Percentiles rank a stretch among this genome's conserved stretches.
Evolutionary conservation across 1,284 basidiomycete species (phyloP).

Genomic region (Cryptococcus floricola): DNA sequence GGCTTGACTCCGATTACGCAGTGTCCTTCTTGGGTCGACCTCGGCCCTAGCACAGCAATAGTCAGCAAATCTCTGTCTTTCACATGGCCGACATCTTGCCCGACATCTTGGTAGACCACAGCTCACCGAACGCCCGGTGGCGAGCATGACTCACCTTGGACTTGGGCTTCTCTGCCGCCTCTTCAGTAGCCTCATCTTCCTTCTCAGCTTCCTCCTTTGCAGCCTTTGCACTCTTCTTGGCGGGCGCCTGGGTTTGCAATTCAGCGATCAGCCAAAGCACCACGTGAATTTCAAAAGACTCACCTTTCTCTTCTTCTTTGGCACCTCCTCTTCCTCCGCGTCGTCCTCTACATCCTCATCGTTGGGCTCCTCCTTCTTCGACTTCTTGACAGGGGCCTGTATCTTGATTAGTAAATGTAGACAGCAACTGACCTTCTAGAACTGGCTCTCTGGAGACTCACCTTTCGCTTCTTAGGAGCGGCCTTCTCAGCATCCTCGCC

Average conservation of each 20-base stretch:
- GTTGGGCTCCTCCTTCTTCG: conserved; percentile 13
- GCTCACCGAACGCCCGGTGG: too few relatives aligned
- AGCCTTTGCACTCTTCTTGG: conserved; percentile 3
- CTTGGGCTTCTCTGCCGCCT: conserved; percentile 11
- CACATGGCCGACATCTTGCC: too few relatives aligned
- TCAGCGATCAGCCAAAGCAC: neutral
- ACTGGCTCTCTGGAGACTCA: neutral
- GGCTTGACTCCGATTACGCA: neutral
- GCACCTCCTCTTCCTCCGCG: conserved; percentile 1
- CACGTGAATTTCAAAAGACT: neutral
- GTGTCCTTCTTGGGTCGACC: neutral
- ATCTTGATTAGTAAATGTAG: neutral
- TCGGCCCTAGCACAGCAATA: neutral
- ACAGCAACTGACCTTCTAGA: neutral
- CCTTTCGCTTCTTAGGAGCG: conserved; percentile 6
- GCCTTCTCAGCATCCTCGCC: conserved; percentile 8
- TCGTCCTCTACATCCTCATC: conserved; percentile 4
- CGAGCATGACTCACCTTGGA: conserved; percentile 7
- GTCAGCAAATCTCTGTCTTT: neutral
- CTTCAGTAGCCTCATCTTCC: conserved; percentile 37
- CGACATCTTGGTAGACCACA: too few relatives aligned
- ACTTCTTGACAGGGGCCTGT: conserved; percentile 8
- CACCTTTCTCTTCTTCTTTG: conserved; percentile 1
- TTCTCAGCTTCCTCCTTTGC: conserved; percentile 21
- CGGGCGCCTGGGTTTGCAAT: neutral